Percentiles rank a stretch among this genome's conserved stretches.
Evolutionary conservation across 257 asterid species (phyloP).

Genomic region (Mitragyna speciosa): DNA sequence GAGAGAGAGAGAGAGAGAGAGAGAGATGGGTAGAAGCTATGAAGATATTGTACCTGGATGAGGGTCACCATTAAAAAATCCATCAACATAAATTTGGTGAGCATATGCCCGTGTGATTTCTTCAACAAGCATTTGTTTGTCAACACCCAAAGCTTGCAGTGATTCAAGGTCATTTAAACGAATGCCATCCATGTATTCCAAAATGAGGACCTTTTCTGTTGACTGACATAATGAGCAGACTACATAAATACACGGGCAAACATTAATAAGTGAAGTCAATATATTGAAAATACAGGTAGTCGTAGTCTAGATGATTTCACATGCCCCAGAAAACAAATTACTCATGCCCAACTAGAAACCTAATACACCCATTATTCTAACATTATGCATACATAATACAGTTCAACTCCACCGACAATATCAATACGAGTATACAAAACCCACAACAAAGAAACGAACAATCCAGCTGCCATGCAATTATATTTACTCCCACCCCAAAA

Average conservation of each 20-base stretch:
- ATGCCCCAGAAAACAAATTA: background rate
- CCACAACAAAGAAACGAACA: background rate
- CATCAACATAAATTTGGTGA: conserved; percentile 97
- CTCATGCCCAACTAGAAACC: background rate
- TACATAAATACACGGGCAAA: conserved; percentile 12
- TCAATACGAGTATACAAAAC: background rate
- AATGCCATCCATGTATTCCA: conserved; percentile 96
- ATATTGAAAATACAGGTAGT: background rate
- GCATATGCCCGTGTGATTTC: conserved; percentile 97
- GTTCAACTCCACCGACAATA: background rate
- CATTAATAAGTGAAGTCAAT: background rate
- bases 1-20: background rate
- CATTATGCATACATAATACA: background rate
- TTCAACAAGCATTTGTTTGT: conserved; percentile 90
- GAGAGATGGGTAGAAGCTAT: background rate
- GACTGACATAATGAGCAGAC: conserved; percentile 52
- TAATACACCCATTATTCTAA: background rate
- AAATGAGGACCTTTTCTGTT: conserved; percentile 81
- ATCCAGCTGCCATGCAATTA: background rate
- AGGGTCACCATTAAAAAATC: conserved; percentile 98
- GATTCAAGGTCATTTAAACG: conserved; percentile 79
- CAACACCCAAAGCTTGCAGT: conserved; percentile 73
- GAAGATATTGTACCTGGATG: conserved; percentile 70
- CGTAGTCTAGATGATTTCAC: background rate
- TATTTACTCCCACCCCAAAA: background rate